Percentiles rank a stretch among this genome's conserved stretches.
Conservation (phyloP, 129 eudicot genomes). For the Arctium lappa region DNA sequence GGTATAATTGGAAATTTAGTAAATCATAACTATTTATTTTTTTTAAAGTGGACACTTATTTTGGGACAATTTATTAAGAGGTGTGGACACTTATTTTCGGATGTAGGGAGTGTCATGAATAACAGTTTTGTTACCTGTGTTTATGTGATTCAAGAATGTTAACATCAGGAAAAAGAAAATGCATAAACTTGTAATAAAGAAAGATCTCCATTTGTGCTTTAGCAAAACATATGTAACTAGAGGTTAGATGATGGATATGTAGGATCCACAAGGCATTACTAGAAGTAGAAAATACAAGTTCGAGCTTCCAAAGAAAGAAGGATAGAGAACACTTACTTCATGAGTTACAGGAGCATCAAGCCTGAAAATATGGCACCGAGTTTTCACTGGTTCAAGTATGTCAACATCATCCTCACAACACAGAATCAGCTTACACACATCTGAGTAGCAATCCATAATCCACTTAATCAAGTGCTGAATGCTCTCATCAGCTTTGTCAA, state of each 20-base stretch:
- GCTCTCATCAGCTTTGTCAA: slow-evolving; percentile 72
- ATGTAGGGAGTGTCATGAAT: not conserved
- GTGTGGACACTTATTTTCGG: too few relatives aligned
- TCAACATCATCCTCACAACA: slow-evolving; percentile 71
- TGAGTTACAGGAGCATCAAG: slow-evolving; percentile 67
- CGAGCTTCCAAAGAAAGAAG: not conserved
- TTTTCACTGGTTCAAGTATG: slow-evolving; percentile 61
- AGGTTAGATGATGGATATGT: not conserved
- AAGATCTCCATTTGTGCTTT: not conserved
- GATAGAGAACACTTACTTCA: slow-evolving; percentile 47
- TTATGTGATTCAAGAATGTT: not conserved
- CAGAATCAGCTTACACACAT: slow-evolving; percentile 68
- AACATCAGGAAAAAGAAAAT: not conserved
- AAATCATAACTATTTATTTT: not conserved
- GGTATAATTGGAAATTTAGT: not conserved
- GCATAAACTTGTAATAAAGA: not conserved
- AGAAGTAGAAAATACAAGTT: not conserved
- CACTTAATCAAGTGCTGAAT: slow-evolving; percentile 78
- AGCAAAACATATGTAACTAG: not conserved
- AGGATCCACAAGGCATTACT: not conserved
- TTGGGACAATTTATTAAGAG: not conserved
- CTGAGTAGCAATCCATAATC: slow-evolving; percentile 90
- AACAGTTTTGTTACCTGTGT: not conserved
- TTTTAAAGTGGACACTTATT: not conserved
- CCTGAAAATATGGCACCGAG: slow-evolving; percentile 57